Conservation (phyloP, 495 filamentous ascomycete species). For the Aspergillus homomorphus region DNA sequence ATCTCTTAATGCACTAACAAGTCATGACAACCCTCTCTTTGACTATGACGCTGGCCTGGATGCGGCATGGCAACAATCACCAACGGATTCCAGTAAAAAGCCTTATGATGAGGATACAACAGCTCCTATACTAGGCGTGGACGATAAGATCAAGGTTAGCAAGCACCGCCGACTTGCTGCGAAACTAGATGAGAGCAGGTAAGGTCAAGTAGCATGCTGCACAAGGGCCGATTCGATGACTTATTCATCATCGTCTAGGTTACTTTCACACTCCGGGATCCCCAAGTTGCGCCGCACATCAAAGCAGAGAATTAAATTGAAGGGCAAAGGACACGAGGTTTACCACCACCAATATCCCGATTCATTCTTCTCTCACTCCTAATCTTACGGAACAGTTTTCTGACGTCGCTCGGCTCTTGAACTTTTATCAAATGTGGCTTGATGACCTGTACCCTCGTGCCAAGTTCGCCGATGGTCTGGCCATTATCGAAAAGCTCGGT, state of each 20-base stretch:
- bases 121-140: slow-evolving; percentile 61
- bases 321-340: slow-evolving; percentile 94
- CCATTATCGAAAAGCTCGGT: slow-evolving; percentile 91
- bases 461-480: slow-evolving; percentile 84
- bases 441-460: slow-evolving; percentile 94
- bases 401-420: slow-evolving; percentile 76
- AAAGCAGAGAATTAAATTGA: slow-evolving; percentile 70
- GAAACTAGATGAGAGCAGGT: slow-evolving; percentile 84
- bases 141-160: slow-evolving; percentile 78
- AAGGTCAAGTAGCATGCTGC: slow-evolving; percentile 15
- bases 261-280: slow-evolving; percentile 78
- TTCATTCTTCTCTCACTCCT: neutral
- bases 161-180: slow-evolving; percentile 72
- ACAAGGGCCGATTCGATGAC: neutral
- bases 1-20: slow-evolving; percentile 16
- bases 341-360: slow-evolving; percentile 5
- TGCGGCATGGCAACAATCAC: slow-evolving; percentile 45
- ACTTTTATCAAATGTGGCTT: slow-evolving; percentile 94
- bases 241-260: slow-evolving; percentile 36
- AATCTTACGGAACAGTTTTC: slow-evolving; percentile 58
- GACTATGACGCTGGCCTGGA: slow-evolving; percentile 64
- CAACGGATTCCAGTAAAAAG: slow-evolving; percentile 25
- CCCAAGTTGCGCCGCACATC: slow-evolving; percentile 73
- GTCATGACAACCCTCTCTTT: slow-evolving; percentile 60
- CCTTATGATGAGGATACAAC: slow-evolving; percentile 20